Evolutionary conservation across 2,329 filamentous ascomycete species (phyloP), one percentile per base, ranked within the genome.

Genomic region (Neonectria magnoliae): DNA sequence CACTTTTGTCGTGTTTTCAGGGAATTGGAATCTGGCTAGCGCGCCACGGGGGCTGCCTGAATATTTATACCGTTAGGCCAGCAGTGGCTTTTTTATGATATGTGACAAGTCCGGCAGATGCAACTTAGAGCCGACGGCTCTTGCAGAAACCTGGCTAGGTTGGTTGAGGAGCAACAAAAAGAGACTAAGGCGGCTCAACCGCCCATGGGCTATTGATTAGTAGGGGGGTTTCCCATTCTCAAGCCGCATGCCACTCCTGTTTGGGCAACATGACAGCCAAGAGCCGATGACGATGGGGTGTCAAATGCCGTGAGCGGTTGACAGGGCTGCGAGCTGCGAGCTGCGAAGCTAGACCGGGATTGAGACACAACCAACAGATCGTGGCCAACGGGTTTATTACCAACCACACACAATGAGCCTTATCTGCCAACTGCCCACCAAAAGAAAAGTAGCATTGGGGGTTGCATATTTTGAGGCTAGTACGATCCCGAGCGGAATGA

Each of bases 51-150:
- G 36, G 54, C 44, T 42, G 45, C 42, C 57, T 48, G 14, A 38
- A 38, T 38, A 16, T 8, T 38, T 38, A n/a, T 38, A 44, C 27
- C 33, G 53, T 29, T 16, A 50, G 52, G 36, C 13, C 41, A 13
- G 25, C 53, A 60, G 62, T 65, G 68, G 62, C 68, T 64, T 67
- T 69, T 70, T 69, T 70, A 18, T 71, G 69, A 72, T 56, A 68
- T 72, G 55, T 73, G 71, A 73, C 62, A 69, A 62, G 33, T 31
- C 45, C 44, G 44, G 44, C 16, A 48, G 29, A 47, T 55, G 16
- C 11, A 58, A 18, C 41, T 38, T 20, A 33, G 48, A 47, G 60
- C 66, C 41, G 61, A 60, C 52, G 44, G 38, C 13, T 29, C 33
- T 22, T 33, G 20, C 42, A 45, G 13, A 5, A 27, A 11, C 38